Conservation (phyloP, 345 rosid species). For the Euphorbia tirucalli region DNA sequence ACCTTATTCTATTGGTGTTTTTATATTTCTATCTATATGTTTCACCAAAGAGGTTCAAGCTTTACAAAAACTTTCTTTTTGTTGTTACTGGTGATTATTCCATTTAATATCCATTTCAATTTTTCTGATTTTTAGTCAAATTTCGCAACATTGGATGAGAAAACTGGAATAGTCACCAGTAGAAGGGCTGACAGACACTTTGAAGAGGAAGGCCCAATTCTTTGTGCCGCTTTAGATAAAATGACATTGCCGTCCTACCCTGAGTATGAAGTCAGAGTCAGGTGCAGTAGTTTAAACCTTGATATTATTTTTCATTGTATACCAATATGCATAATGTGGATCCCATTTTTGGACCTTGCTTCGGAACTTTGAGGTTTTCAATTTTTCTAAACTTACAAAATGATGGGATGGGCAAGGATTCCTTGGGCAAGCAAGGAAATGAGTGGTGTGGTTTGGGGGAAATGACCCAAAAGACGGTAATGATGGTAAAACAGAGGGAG, state of each 20-base stretch:
- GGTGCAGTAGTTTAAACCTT: conserved; percentile 40
- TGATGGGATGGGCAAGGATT: not conserved
- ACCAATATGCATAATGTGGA: conserved; percentile 1
- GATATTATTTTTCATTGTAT: not conserved
- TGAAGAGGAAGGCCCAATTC: too few species aligned
- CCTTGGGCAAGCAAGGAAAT: not conserved
- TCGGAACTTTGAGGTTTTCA: conserved; percentile 9
- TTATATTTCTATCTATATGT: conserved; percentile 8
- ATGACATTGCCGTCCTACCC: conserved; percentile 89
- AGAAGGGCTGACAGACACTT: too few species aligned
- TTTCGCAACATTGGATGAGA: conserved; percentile 92
- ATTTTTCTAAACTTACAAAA: not conserved
- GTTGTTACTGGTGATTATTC: not conserved
- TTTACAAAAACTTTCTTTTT: not conserved
- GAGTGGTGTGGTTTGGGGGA: too few species aligned
- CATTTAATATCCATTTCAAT: not conserved
- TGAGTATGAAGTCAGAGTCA: conserved; percentile 88
- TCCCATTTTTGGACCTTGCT: not conserved
- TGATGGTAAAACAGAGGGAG: not conserved
- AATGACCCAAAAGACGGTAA: not conserved
- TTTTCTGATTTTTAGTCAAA: conserved; percentile 58
- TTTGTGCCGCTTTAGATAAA: conserved; percentile 84
- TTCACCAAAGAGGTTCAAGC: not conserved
- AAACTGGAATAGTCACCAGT: conserved; percentile 79
- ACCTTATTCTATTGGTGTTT: not conserved